Evolutionary conservation across 495 filamentous ascomycete genomes (phyloP).

Genomic region (Penicillium lagena): DNA sequence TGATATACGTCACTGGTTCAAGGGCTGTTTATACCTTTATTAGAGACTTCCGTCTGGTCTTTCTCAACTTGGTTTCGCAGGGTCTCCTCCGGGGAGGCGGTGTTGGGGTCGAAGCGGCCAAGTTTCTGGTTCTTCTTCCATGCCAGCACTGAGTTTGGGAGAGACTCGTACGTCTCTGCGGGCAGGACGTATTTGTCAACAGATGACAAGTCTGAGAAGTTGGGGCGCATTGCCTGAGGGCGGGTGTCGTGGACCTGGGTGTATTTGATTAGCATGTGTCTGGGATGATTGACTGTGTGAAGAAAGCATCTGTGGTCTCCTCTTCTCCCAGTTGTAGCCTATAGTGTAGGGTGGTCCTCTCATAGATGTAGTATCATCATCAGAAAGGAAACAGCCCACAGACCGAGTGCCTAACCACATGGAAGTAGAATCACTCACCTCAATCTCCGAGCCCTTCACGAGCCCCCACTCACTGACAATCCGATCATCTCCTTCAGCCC

Average conservation of each 20-base stretch:
- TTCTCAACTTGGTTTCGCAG: constrained; percentile 64
- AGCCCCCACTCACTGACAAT: constrained; percentile 33
- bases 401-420: background rate
- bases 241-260: constrained; percentile 72
- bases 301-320: too few relatives aligned
- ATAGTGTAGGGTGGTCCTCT: too few relatives aligned
- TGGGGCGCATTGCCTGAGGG: constrained; percentile 60
- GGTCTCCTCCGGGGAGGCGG: constrained; percentile 50
- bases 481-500: constrained; percentile 31
- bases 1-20: too few relatives aligned
- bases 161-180: constrained; percentile 71
- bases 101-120: constrained; percentile 87
- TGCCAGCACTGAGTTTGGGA: constrained; percentile 78
- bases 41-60: constrained; percentile 53
- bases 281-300: too few relatives aligned
- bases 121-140: constrained; percentile 92
- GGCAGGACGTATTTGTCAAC: constrained; percentile 87
- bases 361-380: too few relatives aligned
- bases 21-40: constrained; percentile 23
- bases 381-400: too few relatives aligned
- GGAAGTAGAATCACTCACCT: constrained; percentile 21
- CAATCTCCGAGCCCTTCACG: constrained; percentile 37
- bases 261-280: too few relatives aligned
- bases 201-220: constrained; percentile 70
- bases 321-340: too few relatives aligned